Conservation (phyloP, 2,329 filamentous ascomycete genomes). For the Bipolaris bicolor region DNA sequence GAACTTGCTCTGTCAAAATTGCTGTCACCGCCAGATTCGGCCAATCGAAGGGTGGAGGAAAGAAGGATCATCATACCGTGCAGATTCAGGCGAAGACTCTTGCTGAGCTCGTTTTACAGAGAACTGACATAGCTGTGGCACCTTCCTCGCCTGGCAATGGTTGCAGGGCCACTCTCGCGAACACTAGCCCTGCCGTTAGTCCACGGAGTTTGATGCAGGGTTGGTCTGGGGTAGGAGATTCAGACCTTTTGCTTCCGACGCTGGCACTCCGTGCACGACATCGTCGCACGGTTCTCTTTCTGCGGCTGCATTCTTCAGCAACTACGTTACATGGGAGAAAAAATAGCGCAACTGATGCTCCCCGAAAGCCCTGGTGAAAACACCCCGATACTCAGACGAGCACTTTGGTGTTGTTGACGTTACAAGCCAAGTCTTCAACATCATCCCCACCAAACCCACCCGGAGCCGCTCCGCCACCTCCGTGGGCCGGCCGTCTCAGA, state of each 20-base stretch:
- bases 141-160: conserved; percentile 56
- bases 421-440: conserved; percentile 6
- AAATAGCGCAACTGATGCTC: too few relatives aligned
- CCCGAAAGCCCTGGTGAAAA: conserved; percentile 5
- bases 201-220: conserved; percentile 8
- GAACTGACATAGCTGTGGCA: conserved; percentile 58
- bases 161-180: conserved; percentile 60
- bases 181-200: conserved; percentile 49
- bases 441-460: conserved; percentile 11
- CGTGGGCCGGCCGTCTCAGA: conserved; percentile 4
- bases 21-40: conserved; percentile 7
- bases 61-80: conserved; percentile 22
- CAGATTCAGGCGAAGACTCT: conserved; percentile 25
- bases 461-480: conserved; percentile 13
- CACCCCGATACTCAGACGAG: conserved; percentile 6
- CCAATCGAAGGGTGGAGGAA: conserved; percentile 1
- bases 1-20: conserved; percentile 18
- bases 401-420: conserved; percentile 1
- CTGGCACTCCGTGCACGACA: conserved; percentile 57
- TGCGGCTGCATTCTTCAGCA: conserved; percentile 26
- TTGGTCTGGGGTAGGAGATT: conserved; percentile 8
- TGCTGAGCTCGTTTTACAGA: conserved; percentile 41
- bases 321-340: too few relatives aligned
- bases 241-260: conserved; percentile 59
- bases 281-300: conserved; percentile 34